phyloP scores from a whole-genome alignment of 805 yeast species.

The Cyberlindnera euphorbiiphila region DNA sequence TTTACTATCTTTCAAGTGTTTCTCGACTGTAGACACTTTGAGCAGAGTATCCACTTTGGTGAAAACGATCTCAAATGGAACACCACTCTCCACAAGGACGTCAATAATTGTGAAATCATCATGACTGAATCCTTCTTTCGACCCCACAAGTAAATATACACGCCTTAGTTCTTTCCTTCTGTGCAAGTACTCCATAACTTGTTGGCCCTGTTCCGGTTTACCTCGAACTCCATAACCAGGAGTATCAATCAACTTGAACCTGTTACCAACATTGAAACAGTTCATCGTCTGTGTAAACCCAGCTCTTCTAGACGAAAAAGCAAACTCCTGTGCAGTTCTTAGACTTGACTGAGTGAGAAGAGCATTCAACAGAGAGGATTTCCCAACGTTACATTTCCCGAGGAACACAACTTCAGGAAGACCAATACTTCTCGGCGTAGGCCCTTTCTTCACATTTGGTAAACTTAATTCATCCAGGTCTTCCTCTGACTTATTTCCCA shows the following conservation, averaged over 20 bases:
- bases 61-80: slow-evolving; percentile 69
- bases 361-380: slow-evolving; percentile 70
- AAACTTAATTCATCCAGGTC: slow-evolving; percentile 4
- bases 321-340: slow-evolving; percentile 35
- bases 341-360: slow-evolving; percentile 40
- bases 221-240: slow-evolving; percentile 90
- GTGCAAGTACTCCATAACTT: slow-evolving; percentile 59
- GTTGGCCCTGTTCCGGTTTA: slow-evolving; percentile 59
- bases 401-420: slow-evolving; percentile 74
- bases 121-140: slow-evolving; percentile 52
- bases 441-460: slow-evolving; percentile 5
- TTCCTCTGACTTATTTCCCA: slow-evolving; percentile 13
- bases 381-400: slow-evolving; percentile 86
- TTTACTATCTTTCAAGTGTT: slow-evolving; percentile 34
- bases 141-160: slow-evolving; percentile 60
- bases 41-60: slow-evolving; percentile 69
- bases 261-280: slow-evolving; percentile 62
- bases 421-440: slow-evolving; percentile 18
- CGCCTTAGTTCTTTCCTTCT: slow-evolving; percentile 50
- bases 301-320: slow-evolving; percentile 50
- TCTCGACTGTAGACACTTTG: slow-evolving; percentile 35
- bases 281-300: slow-evolving; percentile 63
- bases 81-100: slow-evolving; percentile 48
- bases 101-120: slow-evolving; percentile 54
- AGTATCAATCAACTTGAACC: slow-evolving; percentile 68